Percentiles rank a stretch among this genome's conserved stretches.
Conservation (phyloP, 176 grass and related monocot genomes). For the Aegilops speltoides region DNA sequence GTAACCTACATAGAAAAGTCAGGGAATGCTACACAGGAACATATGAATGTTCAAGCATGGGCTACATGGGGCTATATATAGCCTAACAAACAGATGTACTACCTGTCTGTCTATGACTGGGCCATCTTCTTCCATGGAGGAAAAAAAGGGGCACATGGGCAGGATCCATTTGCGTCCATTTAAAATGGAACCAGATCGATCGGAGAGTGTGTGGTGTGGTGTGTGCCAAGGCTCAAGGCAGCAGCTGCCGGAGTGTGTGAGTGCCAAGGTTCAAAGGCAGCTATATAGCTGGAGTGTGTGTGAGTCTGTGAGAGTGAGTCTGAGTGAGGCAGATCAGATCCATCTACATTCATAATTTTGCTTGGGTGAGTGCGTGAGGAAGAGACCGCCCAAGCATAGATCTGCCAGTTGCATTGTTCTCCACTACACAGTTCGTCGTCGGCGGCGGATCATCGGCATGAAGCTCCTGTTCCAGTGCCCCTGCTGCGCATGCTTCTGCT, state of each 20-base stretch:
- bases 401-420: background rate
- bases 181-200: slow-evolving; percentile 20
- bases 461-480: slow-evolving; percentile 69
- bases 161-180: slow-evolving; percentile 12
- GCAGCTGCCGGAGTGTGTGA: background rate
- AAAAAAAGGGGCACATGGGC: background rate
- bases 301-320: background rate
- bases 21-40: background rate
- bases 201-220: background rate
- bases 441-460: slow-evolving; percentile 25
- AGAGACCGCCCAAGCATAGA: background rate
- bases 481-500: slow-evolving; percentile 85
- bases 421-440: background rate
- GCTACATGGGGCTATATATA: background rate
- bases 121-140: slow-evolving; percentile 22
- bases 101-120: slow-evolving; percentile 8
- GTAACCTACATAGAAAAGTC: slow-evolving; percentile 1
- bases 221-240: background rate
- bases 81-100: slow-evolving; percentile 12
- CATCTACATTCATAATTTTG: background rate
- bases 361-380: background rate
- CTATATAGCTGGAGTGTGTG: background rate
- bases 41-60: background rate
- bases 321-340: background rate
- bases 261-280: background rate